Evolutionary conservation across 768 basidiomycete species (phyloP).

Genomic region (Calocybe cyanea): DNA sequence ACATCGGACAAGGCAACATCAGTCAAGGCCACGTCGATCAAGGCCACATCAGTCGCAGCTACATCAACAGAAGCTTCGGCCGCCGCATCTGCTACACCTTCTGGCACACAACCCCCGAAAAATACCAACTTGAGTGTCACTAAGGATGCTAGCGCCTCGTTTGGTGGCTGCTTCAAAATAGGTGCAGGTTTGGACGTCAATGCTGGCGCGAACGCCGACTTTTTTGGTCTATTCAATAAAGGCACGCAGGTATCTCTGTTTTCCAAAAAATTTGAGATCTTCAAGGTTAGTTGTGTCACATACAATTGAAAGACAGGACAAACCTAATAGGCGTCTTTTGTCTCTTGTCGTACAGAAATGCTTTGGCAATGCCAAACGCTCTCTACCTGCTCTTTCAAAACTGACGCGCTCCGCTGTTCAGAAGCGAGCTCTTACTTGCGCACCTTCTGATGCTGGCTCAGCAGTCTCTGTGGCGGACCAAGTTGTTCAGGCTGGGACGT

Average conservation of each 20-base stretch:
- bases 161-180: conserved; percentile 31
- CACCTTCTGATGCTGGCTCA: neutral
- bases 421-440: conserved; percentile 13
- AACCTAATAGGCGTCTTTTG: too few relatives aligned
- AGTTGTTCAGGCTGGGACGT: conserved; percentile 11
- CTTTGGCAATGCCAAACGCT: conserved; percentile 18
- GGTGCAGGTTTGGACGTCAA: conserved; percentile 27
- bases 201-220: conserved; percentile 26
- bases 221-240: conserved; percentile 27
- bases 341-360: conserved; percentile 13
- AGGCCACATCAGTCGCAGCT: neutral
- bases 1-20: too few relatives aligned
- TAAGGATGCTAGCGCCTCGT: conserved; percentile 15
- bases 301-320: too few relatives aligned
- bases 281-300: conserved; percentile 27
- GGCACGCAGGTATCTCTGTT: conserved; percentile 23
- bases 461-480: conserved; percentile 8
- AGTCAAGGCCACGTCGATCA: neutral
- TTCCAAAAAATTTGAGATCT: conserved; percentile 27
- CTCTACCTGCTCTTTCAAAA: conserved; percentile 5
- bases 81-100: neutral
- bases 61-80: conserved; percentile 1
- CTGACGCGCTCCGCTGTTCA: neutral
- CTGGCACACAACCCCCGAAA: conserved; percentile 3
- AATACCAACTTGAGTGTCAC: neutral